Base-by-base conservation (phyloP, 345 rosid species). In the Camelina laxa region DNA sequence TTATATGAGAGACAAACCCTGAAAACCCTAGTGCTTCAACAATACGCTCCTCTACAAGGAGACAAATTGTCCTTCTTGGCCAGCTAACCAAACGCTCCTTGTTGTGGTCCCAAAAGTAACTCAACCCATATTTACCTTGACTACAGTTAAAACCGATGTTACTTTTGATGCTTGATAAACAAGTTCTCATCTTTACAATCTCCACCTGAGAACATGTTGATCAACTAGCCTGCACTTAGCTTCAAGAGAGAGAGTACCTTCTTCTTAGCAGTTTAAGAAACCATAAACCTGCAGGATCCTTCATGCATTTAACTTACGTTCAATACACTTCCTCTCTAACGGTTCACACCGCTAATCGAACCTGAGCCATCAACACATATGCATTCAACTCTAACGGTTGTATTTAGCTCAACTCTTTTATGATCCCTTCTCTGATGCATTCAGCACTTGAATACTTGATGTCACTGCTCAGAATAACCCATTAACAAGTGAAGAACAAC, bases 361-460 rank as follows among this genome's bases (percentile, higher is more conserved):
- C 58, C 30, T 17, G 31, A 49, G 58, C 70, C 45, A 48, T 64
- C 69, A 64, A 7, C 21, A 24, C 16, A 27, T 33, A 45, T 11
- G 3, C 2, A 31, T 31, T 2, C 5, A 17, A 12, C 19, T n/a
- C n/a, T n/a, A n/a, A 33, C 0, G 0, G 30, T 3, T 31, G 58
- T 12, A 65, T 65, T 7, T 0, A 33, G 57, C 70, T 48, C 58
- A 65, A 48, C 45, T 31, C 70, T 7, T 49, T 2, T 0, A 5
- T 19, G 44, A 17, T 57, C 17, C 2, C 2, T 0, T 65, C 13
- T 24, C 1, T 12, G 13, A 35, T 35, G 12, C 31, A 7, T 65
- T 33, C 17, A 65, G 0, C 8, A 12, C 58, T 13, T 65, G 5
- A 48, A 27, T 10, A 13, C 3, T 22, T 65, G 30, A 48, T 1